A percentile compares a stretch with the other conserved stretches of the same genome.
Evolutionary conservation across 2,329 filamentous ascomycete species (phyloP).

Genomic region (Colletotrichum sp.): DNA sequence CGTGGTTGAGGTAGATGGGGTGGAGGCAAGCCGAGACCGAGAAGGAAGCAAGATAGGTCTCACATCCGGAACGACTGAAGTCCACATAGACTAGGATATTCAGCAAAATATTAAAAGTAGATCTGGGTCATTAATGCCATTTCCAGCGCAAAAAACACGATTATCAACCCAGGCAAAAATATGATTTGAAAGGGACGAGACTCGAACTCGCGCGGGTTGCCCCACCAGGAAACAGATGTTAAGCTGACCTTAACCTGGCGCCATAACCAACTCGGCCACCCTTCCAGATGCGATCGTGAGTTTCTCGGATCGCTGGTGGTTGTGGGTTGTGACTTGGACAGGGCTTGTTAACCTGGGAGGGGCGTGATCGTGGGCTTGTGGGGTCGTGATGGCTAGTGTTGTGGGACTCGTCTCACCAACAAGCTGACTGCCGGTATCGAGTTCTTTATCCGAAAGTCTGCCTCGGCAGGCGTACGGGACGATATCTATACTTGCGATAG

Average conservation of each 20-base stretch:
- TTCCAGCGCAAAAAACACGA: not conserved
- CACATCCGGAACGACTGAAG: fast-evolving
- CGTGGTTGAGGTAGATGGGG: not conserved
- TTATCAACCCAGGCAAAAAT: fast-evolving
- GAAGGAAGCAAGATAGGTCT: not conserved
- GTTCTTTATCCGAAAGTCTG: not conserved
- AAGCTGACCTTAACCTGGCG: not conserved
- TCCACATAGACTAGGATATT: not conserved
- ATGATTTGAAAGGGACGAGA: too few species aligned
- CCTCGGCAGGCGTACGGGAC: not conserved
- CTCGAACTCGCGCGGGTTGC: not conserved
- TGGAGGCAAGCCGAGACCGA: not conserved
- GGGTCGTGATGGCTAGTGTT: not conserved
- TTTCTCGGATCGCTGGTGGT: not conserved
- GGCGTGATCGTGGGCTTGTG: not conserved
- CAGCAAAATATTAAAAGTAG: not conserved
- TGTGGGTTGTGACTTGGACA: not conserved
- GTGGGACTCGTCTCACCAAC: not conserved
- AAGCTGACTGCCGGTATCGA: fast-evolving
- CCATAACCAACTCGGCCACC: not conserved
- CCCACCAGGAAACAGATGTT: not conserved
- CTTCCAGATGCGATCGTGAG: not conserved
- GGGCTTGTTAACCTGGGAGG: not conserved
- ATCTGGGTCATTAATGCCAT: not conserved
- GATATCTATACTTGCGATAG: not conserved